A percentile compares a stretch with the other conserved stretches of the same genome.
Evolutionary conservation across 257 asterid genomes (phyloP).

Genomic region (Rehmannia glutinosa): DNA sequence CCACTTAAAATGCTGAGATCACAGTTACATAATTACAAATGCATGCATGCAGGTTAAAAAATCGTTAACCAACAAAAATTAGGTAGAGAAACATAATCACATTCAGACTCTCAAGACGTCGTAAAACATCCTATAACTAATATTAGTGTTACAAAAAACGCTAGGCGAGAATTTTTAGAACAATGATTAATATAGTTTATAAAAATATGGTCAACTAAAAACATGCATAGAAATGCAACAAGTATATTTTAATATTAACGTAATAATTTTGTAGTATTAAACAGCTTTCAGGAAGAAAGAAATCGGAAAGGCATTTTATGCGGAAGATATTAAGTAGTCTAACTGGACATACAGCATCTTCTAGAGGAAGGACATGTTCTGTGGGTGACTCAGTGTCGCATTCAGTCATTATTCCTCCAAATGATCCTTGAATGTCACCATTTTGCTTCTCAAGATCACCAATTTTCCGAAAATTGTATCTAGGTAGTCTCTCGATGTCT

Average conservation of each 20-base stretch:
- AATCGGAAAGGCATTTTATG: not conserved
- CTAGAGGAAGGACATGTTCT: constrained; percentile 71
- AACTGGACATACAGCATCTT: constrained; percentile 69
- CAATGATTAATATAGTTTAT: too few species aligned
- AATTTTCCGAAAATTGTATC: constrained; percentile 60
- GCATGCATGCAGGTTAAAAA: not conserved
- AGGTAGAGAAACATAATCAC: not conserved
- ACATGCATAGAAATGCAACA: not conserved
- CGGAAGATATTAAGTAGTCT: not conserved
- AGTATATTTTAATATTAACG: not conserved
- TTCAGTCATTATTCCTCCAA: constrained; percentile 81
- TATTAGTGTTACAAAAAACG: too few species aligned
- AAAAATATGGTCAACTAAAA: too few species aligned
- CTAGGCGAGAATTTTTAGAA: too few species aligned
- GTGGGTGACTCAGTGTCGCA: constrained; percentile 70
- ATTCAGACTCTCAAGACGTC: not conserved
- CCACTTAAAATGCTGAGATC: not conserved
- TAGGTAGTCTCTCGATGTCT: constrained; percentile 75
- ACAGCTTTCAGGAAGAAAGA: not conserved
- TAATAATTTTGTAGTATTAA: not conserved
- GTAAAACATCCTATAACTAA: not conserved
- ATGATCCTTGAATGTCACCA: constrained; percentile 78
- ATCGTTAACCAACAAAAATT: not conserved
- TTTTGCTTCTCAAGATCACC: constrained; percentile 72
- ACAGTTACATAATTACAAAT: not conserved